A percentile compares a stretch with the other conserved stretches of the same genome.
Conservation (phyloP, 1,139 yeast genomes). For the Suzukiozyma palmioleophila region DNA sequence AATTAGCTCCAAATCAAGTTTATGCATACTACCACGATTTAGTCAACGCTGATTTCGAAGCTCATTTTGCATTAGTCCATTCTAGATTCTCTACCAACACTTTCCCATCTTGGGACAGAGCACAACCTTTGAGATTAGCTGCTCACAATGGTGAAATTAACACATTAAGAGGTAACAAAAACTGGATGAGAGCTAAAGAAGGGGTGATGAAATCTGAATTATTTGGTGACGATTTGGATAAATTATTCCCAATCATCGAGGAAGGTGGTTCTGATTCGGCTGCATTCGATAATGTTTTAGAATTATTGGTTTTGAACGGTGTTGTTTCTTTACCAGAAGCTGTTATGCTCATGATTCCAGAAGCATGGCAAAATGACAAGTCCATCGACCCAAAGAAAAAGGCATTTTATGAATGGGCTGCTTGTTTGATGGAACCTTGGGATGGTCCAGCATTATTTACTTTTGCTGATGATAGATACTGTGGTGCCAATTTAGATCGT, state of each 20-base stretch:
- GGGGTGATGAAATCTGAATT: slow-evolving; percentile 88
- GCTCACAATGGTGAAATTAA: slow-evolving; percentile 99
- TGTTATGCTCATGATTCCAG: slow-evolving; percentile 94
- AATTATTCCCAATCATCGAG: slow-evolving; percentile 90
- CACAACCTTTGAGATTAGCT: slow-evolving; percentile 95
- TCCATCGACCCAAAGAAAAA: slow-evolving; percentile 84
- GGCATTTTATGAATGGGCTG: slow-evolving; percentile 99
- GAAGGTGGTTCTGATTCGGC: slow-evolving; percentile 99
- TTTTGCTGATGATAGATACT: slow-evolving; percentile 94
- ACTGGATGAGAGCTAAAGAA: slow-evolving; percentile 99
- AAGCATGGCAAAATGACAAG: slow-evolving; percentile 92
- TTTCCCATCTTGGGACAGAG: slow-evolving; percentile 99
- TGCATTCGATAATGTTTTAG: slow-evolving; percentile 93
- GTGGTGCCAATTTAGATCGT: slow-evolving; percentile 97
- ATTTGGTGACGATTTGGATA: slow-evolving; percentile 89
- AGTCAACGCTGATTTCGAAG: slow-evolving; percentile 87
- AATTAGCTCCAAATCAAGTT: slow-evolving; percentile 93
- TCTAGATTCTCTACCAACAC: slow-evolving; percentile 97
- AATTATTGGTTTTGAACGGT: slow-evolving; percentile 86
- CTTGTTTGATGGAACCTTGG: slow-evolving; percentile 99
- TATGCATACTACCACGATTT: slow-evolving; percentile 92
- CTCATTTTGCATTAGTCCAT: slow-evolving; percentile 94
- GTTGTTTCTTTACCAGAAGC: slow-evolving; percentile 93
- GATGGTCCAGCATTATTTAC: slow-evolving; percentile 98
- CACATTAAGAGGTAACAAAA: slow-evolving; percentile 94